Evolutionary conservation across 306 rosid genomes (phyloP).

Genomic region (Luffa acutangula): DNA sequence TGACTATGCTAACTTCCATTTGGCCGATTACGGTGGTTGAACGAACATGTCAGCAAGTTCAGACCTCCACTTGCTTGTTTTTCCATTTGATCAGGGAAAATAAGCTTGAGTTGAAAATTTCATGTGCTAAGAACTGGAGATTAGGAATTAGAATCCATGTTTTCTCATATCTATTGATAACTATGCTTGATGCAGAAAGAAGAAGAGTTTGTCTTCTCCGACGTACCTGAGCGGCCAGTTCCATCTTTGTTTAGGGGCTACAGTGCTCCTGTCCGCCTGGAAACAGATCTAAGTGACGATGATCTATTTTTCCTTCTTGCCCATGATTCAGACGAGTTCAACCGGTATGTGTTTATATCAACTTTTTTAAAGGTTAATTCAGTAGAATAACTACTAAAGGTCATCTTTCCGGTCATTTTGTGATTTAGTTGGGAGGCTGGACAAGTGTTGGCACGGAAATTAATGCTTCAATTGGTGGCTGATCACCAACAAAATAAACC

Average conservation of each 20-base stretch:
- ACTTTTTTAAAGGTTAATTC: background rate
- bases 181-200: constrained; percentile 45
- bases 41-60: background rate
- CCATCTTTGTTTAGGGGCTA: constrained; percentile 84
- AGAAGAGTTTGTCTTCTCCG: constrained; percentile 77
- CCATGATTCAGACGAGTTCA: constrained; percentile 86
- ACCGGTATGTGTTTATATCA: constrained; percentile 52
- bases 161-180: background rate
- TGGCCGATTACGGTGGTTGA: background rate
- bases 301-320: constrained; percentile 89
- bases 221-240: constrained; percentile 74
- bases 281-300: constrained; percentile 62
- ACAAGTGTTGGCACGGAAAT: constrained; percentile 71
- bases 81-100: background rate
- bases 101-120: background rate
- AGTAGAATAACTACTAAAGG: background rate
- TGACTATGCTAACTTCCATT: background rate
- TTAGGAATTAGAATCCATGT: background rate
- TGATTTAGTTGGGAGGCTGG: constrained; percentile 94
- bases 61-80: background rate
- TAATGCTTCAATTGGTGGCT: constrained; percentile 79
- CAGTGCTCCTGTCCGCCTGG: constrained; percentile 92
- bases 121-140: background rate
- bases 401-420: background rate
- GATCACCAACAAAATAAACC: constrained; percentile 75